A percentile compares a stretch with the other conserved stretches of the same genome.
Evolutionary conservation across 164 flowering plant genomes (phyloP).

Genomic region (Berberis thunbergii): DNA sequence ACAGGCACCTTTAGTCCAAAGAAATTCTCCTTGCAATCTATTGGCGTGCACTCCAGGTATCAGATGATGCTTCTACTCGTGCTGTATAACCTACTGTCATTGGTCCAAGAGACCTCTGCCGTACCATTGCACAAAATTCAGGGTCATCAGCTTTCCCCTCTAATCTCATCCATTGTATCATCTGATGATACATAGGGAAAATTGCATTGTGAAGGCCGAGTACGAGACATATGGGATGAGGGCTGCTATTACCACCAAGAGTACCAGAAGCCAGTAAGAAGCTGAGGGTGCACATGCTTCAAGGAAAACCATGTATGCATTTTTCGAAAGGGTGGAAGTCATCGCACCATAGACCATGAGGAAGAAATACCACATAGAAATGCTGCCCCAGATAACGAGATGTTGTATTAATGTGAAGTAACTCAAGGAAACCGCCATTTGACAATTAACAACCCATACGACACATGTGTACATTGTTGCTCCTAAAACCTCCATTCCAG

Average conservation of each 20-base stretch:
- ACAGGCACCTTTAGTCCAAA: too few species aligned
- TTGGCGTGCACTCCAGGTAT: background rate
- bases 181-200: slow-evolving; percentile 83
- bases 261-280: slow-evolving; percentile 55
- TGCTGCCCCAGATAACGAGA: slow-evolving; percentile 71
- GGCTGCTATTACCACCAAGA: slow-evolving; percentile 42
- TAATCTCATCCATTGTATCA: slow-evolving; percentile 73
- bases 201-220: slow-evolving; percentile 57
- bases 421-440: slow-evolving; percentile 68
- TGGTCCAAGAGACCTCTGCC: slow-evolving; percentile 55
- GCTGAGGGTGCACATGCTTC: slow-evolving; percentile 84
- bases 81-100: slow-evolving; percentile 71
- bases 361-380: slow-evolving; percentile 72
- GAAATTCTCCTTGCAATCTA: background rate
- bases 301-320: slow-evolving; percentile 59
- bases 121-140: slow-evolving; percentile 45
- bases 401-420: slow-evolving; percentile 93
- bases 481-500: slow-evolving; percentile 58
- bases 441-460: slow-evolving; percentile 90
- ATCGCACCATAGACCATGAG: slow-evolving; percentile 65
- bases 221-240: slow-evolving; percentile 60
- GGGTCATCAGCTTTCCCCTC: slow-evolving; percentile 60
- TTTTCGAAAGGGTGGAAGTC: slow-evolving; percentile 39
- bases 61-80: slow-evolving; percentile 35
- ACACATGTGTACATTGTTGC: slow-evolving; percentile 78